phyloP scores from a whole-genome alignment of 2,329 filamentous ascomycete species.

The Fusarium sp. region DNA sequence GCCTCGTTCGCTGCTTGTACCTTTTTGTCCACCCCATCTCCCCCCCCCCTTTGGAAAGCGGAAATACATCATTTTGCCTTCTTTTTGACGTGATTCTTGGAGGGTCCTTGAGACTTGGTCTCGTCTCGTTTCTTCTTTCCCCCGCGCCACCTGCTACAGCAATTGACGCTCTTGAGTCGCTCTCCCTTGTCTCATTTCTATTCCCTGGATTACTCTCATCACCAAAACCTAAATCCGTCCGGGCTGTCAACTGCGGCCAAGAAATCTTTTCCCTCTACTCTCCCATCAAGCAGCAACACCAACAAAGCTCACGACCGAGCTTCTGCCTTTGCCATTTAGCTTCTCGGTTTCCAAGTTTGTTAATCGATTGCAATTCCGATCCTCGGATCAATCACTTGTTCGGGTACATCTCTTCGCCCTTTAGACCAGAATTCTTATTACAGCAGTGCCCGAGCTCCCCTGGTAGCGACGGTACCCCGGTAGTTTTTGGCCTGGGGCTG shows the following conservation, averaged over 20 bases:
- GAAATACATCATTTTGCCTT: constrained; percentile 10
- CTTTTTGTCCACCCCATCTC: constrained; percentile 30
- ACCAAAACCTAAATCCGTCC: constrained; percentile 8
- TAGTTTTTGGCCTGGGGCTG: constrained; percentile 30
- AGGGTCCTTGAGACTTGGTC: neutral
- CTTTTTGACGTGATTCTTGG: constrained; percentile 38
- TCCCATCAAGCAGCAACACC: constrained; percentile 11
- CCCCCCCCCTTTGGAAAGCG: constrained; percentile 23
- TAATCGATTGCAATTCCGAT: constrained; percentile 25
- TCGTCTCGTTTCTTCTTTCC: constrained; percentile 28
- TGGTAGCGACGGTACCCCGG: constrained; percentile 33
- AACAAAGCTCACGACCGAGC: constrained; percentile 14
- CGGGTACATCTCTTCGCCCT: constrained; percentile 23
- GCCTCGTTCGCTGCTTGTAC: constrained; percentile 25
- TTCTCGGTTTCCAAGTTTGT: constrained; percentile 33
- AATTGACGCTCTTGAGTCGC: constrained; percentile 26
- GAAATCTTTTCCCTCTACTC: constrained; percentile 3
- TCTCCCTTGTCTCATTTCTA: constrained; percentile 41
- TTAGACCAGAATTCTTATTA: constrained; percentile 33
- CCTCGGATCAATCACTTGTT: constrained; percentile 34
- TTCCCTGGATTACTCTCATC: constrained; percentile 24
- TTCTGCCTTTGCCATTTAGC: constrained; percentile 19
- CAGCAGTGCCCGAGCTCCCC: constrained; percentile 40
- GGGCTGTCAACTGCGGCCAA: constrained; percentile 25
- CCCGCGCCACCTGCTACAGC: constrained; percentile 38